These are phyloP conservation scores for Scytalidium sp. DNA, from an alignment of 2,329 filamentous ascomycete genomes.

Conservation along the genomic window DNA sequence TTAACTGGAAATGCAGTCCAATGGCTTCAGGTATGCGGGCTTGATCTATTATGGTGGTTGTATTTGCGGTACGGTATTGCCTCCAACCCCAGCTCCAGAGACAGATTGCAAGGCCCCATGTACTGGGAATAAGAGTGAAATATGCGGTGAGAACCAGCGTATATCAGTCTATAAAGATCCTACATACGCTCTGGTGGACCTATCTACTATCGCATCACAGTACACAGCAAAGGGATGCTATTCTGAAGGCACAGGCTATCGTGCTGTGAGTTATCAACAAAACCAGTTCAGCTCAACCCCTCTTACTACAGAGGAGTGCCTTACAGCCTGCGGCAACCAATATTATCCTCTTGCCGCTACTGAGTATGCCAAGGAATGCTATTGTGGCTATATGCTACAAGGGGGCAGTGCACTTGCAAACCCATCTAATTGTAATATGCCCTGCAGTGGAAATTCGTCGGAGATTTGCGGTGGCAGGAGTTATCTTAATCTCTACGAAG, in stretches of 20 bases:
- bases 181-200: neutral
- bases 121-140: neutral
- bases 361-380: conserved; percentile 35
- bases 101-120: conserved; percentile 1
- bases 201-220: conserved; percentile 2
- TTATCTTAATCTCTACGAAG: conserved; percentile 37
- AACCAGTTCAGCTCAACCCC: conserved; percentile 24
- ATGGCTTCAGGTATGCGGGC: conserved; percentile 1
- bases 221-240: conserved; percentile 32
- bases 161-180: neutral
- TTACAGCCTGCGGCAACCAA: conserved; percentile 33
- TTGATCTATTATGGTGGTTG: conserved; percentile 1
- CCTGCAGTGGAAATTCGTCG: conserved; percentile 30
- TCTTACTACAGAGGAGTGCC: conserved; percentile 32
- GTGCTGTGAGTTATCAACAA: conserved; percentile 27
- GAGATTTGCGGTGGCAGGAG: conserved; percentile 32
- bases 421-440: conserved; percentile 25
- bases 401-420: conserved; percentile 21
- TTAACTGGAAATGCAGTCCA: neutral
- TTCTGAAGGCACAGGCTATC: conserved; percentile 28
- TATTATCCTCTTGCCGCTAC: conserved; percentile 36
- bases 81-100: neutral
- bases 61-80: neutral
- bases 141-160: neutral
- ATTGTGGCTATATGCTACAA: conserved; percentile 36